phyloP scores from a whole-genome alignment of 257 asterid genomes.

The Solanum virginianum region DNA sequence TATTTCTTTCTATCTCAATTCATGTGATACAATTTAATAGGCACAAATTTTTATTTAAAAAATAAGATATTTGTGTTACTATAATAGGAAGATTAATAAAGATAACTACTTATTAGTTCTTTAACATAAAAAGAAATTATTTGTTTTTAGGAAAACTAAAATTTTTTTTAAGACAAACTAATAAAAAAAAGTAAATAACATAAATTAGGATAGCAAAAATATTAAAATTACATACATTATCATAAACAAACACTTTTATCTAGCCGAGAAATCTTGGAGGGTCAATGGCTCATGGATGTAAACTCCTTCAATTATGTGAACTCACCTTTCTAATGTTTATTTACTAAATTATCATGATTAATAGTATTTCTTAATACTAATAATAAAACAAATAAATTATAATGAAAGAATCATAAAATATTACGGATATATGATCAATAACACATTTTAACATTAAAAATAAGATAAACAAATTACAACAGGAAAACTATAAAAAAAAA shows the following conservation, averaged over 20 bases:
- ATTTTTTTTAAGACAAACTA: background rate
- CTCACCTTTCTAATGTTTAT: background rate
- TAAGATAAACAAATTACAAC: no score
- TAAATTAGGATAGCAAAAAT: background rate
- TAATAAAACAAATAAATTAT: no score
- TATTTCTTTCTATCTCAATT: background rate
- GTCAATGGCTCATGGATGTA: background rate
- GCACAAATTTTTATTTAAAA: background rate
- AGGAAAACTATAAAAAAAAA: no score
- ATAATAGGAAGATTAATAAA: background rate
- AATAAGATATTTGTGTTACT: background rate
- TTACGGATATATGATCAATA: no score
- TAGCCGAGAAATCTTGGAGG: background rate
- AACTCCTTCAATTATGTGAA: background rate
- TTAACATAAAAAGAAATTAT: background rate
- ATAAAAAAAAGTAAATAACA: background rate
- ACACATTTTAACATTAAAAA: no score
- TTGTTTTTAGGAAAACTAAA: no score
- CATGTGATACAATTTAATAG: background rate
- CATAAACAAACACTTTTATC: background rate
- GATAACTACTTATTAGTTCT: background rate
- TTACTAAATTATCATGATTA: background rate
- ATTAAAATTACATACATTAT: background rate
- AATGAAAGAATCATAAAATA: no score
- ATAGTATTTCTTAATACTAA: no score